phyloP scores from a whole-genome alignment of 371 early-diverging fungal species.

The Parasitella parasitica region DNA sequence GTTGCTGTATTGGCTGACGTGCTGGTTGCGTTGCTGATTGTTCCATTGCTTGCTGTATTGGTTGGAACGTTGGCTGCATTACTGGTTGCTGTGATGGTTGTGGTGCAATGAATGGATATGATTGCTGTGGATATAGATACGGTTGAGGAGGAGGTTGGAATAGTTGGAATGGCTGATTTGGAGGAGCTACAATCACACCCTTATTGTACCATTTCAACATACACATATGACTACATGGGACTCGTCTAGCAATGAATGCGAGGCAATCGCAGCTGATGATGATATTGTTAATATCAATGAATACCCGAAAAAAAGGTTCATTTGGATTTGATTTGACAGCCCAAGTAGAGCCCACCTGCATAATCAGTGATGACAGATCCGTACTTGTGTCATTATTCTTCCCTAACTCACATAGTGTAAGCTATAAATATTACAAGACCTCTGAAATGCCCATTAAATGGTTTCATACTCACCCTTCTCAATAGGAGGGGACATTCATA shows the following conservation, averaged over 20 bases:
- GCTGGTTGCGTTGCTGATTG: too few relatives aligned
- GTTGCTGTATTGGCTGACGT: neutral
- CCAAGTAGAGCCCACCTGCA: neutral
- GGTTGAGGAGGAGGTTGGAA: neutral
- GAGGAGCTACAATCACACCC: neutral
- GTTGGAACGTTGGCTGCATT: neutral
- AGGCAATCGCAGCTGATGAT: neutral
- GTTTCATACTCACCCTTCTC: too few relatives aligned
- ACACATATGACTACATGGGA: neutral
- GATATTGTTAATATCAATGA: neutral
- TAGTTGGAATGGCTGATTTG: neutral
- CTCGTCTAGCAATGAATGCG: neutral
- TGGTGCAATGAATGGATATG: neutral
- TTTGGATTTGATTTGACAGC: neutral
- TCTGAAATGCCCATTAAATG: too few relatives aligned
- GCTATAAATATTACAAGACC: too few relatives aligned
- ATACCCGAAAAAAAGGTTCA: neutral
- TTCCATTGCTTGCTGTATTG: neutral
- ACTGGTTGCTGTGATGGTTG: neutral
- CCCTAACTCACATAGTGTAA: too few relatives aligned
- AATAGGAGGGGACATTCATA: too few relatives aligned
- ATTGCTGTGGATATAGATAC: neutral
- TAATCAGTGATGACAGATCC: neutral
- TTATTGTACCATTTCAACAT: neutral
- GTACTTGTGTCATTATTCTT: neutral